A percentile compares a stretch with the other conserved stretches of the same genome.
Evolutionary conservation across 2,329 filamentous ascomycete genomes (phyloP).

Genomic region (Stemphylium lycopersici): DNA sequence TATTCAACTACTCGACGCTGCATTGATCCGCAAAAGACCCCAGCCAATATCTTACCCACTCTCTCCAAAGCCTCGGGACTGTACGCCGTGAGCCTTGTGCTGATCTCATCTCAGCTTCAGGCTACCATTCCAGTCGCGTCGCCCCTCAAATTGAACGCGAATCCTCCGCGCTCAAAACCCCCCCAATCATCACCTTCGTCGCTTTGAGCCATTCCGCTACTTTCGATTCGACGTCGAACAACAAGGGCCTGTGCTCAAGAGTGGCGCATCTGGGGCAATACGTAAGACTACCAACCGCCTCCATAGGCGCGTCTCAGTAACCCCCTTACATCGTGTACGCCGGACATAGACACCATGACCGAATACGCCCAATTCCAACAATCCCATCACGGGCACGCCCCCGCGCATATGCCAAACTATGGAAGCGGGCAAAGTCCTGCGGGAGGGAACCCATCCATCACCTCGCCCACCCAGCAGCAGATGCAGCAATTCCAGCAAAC

Average conservation of each 20-base stretch:
- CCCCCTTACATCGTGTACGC: slow-evolving; percentile 28
- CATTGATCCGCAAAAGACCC: slow-evolving; percentile 4
- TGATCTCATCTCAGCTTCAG: slow-evolving; percentile 42
- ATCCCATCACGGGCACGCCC: slow-evolving; percentile 52
- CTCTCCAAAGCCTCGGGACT: slow-evolving; percentile 30
- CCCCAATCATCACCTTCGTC: not conserved
- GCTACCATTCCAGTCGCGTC: slow-evolving; percentile 44
- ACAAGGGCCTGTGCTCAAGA: slow-evolving; percentile 32
- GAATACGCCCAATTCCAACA: slow-evolving; percentile 58
- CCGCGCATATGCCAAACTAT: slow-evolving; percentile 50
- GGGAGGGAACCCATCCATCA: slow-evolving; percentile 59
- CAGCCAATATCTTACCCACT: slow-evolving; percentile 3
- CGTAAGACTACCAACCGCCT: slow-evolving; percentile 24
- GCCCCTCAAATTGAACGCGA: slow-evolving; percentile 28
- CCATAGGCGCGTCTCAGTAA: slow-evolving; percentile 34
- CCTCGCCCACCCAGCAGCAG: slow-evolving; percentile 70
- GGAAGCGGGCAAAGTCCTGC: slow-evolving; percentile 45
- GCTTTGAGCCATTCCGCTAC: slow-evolving; percentile 23
- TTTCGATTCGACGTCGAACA: slow-evolving; percentile 16
- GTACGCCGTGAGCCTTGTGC: slow-evolving; percentile 32
- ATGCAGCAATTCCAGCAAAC: slow-evolving; percentile 64
- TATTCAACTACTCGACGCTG: not conserved
- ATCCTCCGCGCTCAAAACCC: not conserved
- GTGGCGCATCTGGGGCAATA: slow-evolving; percentile 32
- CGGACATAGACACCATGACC: slow-evolving; percentile 46